Base-by-base conservation (phyloP, 176 grass and related monocot species). In the Oryza coarctata region DNA sequence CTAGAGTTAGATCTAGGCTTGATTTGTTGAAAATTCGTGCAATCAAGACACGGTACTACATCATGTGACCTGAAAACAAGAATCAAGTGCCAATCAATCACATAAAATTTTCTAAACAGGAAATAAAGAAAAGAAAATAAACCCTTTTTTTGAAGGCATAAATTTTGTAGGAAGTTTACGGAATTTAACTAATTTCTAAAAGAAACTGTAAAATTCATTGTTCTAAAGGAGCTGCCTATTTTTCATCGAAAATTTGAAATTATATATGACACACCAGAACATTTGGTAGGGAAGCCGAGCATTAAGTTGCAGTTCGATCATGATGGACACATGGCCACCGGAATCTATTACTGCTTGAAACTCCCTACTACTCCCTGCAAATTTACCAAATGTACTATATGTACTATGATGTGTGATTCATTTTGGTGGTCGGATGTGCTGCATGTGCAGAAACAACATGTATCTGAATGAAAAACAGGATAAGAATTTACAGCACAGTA, bases 391-490 rank as follows among this genome's bases (percentile, higher is more conserved):
- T 34, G 33, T 34, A 34, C 33, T n/a, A n/a, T n/a, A 38, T 52
- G 18, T 17, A 22, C n/a, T 45, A 3, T 55, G 17, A 25, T 23
- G 15, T 76, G 47, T 69, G 73, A 23, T 60, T 69, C 44, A 63
- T 64, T 39, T 63, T 52, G 26, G 84, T 52, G 26, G 84, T 79
- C 76, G 55, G 84, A 50, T 63, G 76, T n/a, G 15, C 32, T 68
- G 55, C 76, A 50, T 63, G 76, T n/a, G 15, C 32, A 50, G 40
- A 26, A 20, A 30, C 55, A 20, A 30, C 55, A 60, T 60, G 55
- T 60, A 60, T 25, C 20, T 60, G 55, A 25, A 60, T 60, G 55
- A 25, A 60, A 60, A 60, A 60, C 55, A 60, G 55, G 55, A 60
- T 60, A n/a, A 60, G 52, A 57, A 57, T 57, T 55, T 60, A 60